Percentiles rank a stretch among this genome's conserved stretches.
phyloP scores from a whole-genome alignment of 2,329 filamentous ascomycete genomes.

The Botrytis deweyae region DNA sequence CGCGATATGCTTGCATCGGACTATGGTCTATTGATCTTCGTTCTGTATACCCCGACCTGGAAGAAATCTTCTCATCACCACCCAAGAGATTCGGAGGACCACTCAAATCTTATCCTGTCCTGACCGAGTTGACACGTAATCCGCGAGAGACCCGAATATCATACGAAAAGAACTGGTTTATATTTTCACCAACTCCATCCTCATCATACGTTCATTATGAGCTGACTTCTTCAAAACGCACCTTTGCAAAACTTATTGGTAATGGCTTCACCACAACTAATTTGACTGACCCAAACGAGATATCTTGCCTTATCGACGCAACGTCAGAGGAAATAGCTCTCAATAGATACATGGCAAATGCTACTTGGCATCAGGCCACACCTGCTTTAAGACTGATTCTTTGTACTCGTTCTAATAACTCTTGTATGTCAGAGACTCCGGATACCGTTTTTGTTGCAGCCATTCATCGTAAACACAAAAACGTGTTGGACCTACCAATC shows the following conservation, averaged over 20 bases:
- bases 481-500: constrained; percentile 39
- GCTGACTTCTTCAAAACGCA: constrained; percentile 34
- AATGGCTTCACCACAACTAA: constrained; percentile 32
- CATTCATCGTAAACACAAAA: constrained; percentile 43
- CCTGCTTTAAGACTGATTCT: constrained; percentile 42
- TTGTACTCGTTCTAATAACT: constrained; percentile 36
- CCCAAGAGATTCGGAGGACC: constrained; percentile 31
- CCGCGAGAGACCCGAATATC: constrained; percentile 38
- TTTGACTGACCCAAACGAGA: constrained; percentile 27
- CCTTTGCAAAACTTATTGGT: constrained; percentile 32
- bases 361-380: constrained; percentile 44
- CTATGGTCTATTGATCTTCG: constrained; percentile 34
- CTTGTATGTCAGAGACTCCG: constrained; percentile 30
- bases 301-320: constrained; percentile 29
- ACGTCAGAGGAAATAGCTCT: constrained; percentile 22
- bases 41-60: constrained; percentile 26
- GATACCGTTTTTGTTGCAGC: constrained; percentile 41
- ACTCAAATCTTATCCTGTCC: constrained; percentile 32
- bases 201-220: constrained; percentile 44
- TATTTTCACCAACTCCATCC: constrained; percentile 40
- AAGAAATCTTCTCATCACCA: constrained; percentile 27
- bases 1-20: constrained; percentile 34
- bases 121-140: constrained; percentile 44
- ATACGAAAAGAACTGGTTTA: constrained; percentile 45
- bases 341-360: constrained; percentile 24